A percentile compares a stretch with the other conserved stretches of the same genome.
phyloP scores from a whole-genome alignment of 495 filamentous ascomycete genomes.

The Hamigera avellanea region DNA sequence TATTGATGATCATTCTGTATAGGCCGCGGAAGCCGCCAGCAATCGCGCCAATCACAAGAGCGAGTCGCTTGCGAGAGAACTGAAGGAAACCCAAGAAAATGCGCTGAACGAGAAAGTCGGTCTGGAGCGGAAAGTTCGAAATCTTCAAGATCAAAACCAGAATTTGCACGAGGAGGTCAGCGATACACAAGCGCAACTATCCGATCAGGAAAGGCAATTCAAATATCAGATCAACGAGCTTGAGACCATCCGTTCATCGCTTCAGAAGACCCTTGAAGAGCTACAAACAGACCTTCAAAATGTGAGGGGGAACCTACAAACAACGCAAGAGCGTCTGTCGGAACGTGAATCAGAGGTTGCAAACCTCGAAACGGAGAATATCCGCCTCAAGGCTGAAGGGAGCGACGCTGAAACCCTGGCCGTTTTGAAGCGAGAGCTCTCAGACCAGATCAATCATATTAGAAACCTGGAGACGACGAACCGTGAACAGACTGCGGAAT shows the following conservation, averaged over 20 bases:
- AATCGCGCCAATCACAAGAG: conserved; percentile 57
- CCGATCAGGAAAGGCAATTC: conserved; percentile 56
- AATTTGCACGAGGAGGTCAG: conserved; percentile 64
- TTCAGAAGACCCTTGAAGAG: conserved; percentile 58
- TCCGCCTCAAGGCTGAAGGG: conserved; percentile 70
- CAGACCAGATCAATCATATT: conserved; percentile 83
- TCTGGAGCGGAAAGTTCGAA: conserved; percentile 61
- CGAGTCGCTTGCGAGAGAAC: conserved; percentile 56
- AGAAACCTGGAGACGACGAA: conserved; percentile 69
- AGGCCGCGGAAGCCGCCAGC: conserved; percentile 57
- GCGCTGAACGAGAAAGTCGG: conserved; percentile 53
- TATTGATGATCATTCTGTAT: too few relatives aligned
- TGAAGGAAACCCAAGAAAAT: conserved; percentile 57
- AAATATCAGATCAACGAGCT: conserved; percentile 61
- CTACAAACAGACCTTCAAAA: conserved; percentile 56
- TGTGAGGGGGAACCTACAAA: conserved; percentile 50
- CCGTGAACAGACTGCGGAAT: conserved; percentile 66
- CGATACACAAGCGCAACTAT: conserved; percentile 59
- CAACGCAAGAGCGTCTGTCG: conserved; percentile 52
- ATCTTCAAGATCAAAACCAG: conserved; percentile 59
- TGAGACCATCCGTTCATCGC: conserved; percentile 53
- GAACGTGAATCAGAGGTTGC: conserved; percentile 60
- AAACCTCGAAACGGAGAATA: conserved; percentile 66
- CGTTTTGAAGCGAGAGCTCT: conserved; percentile 75
- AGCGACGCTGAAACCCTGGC: conserved; percentile 73